These are phyloP conservation scores for Chytridium lagenaria DNA, from an alignment of 371 early-diverging fungal genomes.

Conservation along the genomic window DNA sequence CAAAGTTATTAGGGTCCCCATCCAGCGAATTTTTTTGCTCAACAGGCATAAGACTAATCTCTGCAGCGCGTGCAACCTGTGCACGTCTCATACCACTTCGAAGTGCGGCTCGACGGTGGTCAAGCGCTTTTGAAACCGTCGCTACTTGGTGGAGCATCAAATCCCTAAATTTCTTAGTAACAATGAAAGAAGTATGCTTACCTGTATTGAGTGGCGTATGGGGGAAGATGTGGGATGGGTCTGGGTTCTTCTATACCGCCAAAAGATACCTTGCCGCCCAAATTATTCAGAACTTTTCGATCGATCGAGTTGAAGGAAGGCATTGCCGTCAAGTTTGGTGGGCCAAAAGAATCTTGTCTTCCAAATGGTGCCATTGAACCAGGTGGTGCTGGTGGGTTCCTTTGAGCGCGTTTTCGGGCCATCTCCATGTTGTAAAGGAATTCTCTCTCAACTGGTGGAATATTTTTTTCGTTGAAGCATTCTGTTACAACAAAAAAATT, in stretches of 20 bases:
- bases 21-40: too few species aligned
- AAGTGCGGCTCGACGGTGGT: conserved; percentile 5
- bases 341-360: neutral
- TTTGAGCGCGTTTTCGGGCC: conserved; percentile 21
- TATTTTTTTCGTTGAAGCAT: conserved; percentile 47
- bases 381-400: neutral
- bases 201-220: conserved; percentile 54
- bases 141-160: conserved; percentile 28
- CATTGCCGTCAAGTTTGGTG: neutral
- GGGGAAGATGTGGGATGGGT: conserved; percentile 54
- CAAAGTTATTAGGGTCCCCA: too few species aligned
- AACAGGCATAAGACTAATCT: conserved; percentile 13
- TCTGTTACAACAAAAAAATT: conserved; percentile 13
- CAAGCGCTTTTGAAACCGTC: conserved; percentile 3
- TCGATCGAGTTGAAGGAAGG: conserved; percentile 1
- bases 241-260: conserved; percentile 24
- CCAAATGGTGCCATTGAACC: neutral
- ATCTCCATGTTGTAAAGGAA: conserved; percentile 43
- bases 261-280: conserved; percentile 12
- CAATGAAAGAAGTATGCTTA: neutral
- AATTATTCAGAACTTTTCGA: conserved; percentile 4
- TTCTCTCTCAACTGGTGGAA: conserved; percentile 43
- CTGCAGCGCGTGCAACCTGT: conserved; percentile 17
- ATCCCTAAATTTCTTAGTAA: conserved; percentile 20
- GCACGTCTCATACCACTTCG: conserved; percentile 18